Base-by-base conservation (phyloP, 1,139 yeast genomes). In the Candida dubliniensis region DNA sequence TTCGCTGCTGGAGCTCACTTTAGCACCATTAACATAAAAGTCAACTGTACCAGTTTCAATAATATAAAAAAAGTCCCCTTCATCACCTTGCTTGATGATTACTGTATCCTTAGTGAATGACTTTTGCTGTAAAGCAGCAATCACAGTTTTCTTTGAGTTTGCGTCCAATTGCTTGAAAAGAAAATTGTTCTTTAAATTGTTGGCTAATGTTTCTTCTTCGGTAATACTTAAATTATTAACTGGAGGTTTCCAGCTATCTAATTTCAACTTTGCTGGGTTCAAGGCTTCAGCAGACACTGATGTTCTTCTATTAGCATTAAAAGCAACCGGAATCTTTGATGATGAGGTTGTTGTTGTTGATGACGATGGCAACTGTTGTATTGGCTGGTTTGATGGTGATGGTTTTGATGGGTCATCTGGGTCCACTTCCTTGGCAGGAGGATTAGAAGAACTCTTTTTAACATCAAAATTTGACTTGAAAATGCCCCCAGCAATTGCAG, bases 21-120 rank as follows among this genome's bases (percentile, higher is more conserved):
- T 79, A 43, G 77, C 65, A 41, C 85, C 91, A 60, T 88, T 81
- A 38, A 87, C 91, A 54, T 77, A 78, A 59, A 83, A 90, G 52
- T 88, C 95, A 43, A 93, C 96, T 1, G 77, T 68, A 44, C 99
- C 99, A 9, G 72, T 66, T 67, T 93, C 98, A 48, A 93, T 82
- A 43, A 93, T 84, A 65, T 91, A 93, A 63, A 93, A 90, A 64
- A 73, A 93, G 66, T 93, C 97, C 54, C 99, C 99, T 62, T 88
- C 96, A 60, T 90, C 98, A 44, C 99, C 99, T 67, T 93, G 98
- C 55, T 74, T 80, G 59, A 93, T 91, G 50, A 93, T 85, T 53
- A 80, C 82, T 9, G 81, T 69, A 45, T 81, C 87, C 45, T 78
- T 73, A 5, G 76, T 58, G 42, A 83, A 81, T 42, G 69, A 66